These are phyloP conservation scores for Ceratocystis cubensis DNA, from an alignment of 2,329 filamentous ascomycete species.

Conservation along the genomic window DNA sequence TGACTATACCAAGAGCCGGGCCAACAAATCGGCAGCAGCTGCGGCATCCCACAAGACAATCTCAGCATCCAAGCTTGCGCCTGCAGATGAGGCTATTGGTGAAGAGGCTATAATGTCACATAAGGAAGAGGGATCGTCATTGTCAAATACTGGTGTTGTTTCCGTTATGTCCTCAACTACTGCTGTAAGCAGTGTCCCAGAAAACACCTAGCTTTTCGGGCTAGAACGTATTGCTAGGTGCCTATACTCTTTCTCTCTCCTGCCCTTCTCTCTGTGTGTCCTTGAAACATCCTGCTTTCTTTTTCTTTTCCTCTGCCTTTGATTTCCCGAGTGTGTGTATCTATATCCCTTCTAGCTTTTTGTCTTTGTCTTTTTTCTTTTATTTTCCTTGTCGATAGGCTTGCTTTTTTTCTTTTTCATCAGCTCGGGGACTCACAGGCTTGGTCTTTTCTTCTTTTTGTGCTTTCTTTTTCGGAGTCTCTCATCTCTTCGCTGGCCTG, in stretches of 20 bases:
- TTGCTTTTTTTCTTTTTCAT: slow-evolving; percentile 2
- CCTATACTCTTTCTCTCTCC: not conserved
- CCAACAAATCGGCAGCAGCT: slow-evolving; percentile 40
- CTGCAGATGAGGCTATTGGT: slow-evolving; percentile 14
- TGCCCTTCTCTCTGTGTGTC: not conserved
- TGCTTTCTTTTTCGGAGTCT: not conserved
- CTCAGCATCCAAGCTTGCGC: slow-evolving; percentile 9
- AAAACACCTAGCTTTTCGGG: not conserved
- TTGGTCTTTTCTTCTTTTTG: not conserved
- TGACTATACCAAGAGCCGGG: slow-evolving; percentile 49
- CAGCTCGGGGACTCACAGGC: not conserved
- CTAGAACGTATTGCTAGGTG: not conserved
- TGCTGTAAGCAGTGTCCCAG: not conserved
- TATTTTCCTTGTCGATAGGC: slow-evolving; percentile 4
- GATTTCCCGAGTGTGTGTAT: slow-evolving; percentile 17
- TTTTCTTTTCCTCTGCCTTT: slow-evolving; percentile 15
- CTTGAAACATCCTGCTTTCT: slow-evolving; percentile 13
- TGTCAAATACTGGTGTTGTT: too few species aligned
- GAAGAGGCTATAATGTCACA: not conserved
- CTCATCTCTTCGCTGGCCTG: not conserved
- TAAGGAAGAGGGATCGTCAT: not conserved
- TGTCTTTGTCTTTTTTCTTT: slow-evolving; percentile 1
- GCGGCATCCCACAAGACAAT: slow-evolving; percentile 23
- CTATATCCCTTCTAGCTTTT: slow-evolving; percentile 20
- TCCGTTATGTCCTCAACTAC: not conserved